These are phyloP conservation scores for Candida mesenterica DNA, from an alignment of 1,139 yeast species.

Conservation along the genomic window DNA sequence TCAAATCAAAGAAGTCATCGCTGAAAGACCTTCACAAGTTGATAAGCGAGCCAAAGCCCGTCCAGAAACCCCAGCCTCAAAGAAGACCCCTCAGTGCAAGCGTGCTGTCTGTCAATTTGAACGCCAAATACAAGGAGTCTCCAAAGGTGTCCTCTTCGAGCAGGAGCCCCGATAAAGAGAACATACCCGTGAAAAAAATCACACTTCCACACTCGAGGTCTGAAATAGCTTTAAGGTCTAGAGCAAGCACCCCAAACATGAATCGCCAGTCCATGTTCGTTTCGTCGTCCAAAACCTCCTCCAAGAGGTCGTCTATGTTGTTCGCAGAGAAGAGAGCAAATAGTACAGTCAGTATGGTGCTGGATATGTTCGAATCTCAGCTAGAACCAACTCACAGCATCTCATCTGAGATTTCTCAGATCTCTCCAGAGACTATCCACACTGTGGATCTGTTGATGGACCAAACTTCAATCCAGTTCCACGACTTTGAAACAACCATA, in stretches of 20 bases:
- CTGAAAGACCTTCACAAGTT: slow-evolving; percentile 11
- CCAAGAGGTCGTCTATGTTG: slow-evolving; percentile 8
- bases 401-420: slow-evolving; percentile 13
- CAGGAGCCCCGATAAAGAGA: too few species aligned
- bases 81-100: slow-evolving; percentile 7
- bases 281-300: not conserved
- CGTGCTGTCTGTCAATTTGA: slow-evolving; percentile 6
- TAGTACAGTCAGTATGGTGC: too few species aligned
- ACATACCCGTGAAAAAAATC: not conserved
- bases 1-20: slow-evolving; percentile 13
- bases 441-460: slow-evolving; percentile 22
- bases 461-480: slow-evolving; percentile 21
- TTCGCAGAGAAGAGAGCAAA: too few species aligned
- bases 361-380: not conserved
- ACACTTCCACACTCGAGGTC: slow-evolving; percentile 13
- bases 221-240: slow-evolving; percentile 9
- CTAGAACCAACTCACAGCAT: not conserved
- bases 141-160: too few species aligned
- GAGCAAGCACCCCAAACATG: slow-evolving; percentile 27
- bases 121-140: slow-evolving; percentile 5
- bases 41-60: not conserved
- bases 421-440: slow-evolving; percentile 14
- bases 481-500: slow-evolving; percentile 17
- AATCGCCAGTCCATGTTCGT: slow-evolving; percentile 4
- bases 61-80: slow-evolving; percentile 8